Evolutionary conservation across 148 eudicot genomes (phyloP).

Genomic region (Linanthus parryae): DNA sequence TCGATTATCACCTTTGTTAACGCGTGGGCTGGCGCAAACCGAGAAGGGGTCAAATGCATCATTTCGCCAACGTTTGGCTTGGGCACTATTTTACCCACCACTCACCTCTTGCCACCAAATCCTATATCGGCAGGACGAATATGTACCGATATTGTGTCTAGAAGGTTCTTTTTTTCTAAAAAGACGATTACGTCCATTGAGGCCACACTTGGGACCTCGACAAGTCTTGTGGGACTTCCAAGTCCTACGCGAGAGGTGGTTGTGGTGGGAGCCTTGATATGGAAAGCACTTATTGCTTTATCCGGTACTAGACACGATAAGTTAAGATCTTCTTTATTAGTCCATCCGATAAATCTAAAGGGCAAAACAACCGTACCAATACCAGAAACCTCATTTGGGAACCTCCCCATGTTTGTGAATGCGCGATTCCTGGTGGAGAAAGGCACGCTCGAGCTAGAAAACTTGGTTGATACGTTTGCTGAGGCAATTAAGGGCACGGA

Average conservation of each 20-base stretch:
- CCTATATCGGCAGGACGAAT: not conserved
- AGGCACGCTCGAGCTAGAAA: not conserved
- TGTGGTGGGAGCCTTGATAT: conserved; percentile 14
- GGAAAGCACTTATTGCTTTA: conserved; percentile 17
- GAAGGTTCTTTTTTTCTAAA: conserved; percentile 14
- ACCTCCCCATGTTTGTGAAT: conserved; percentile 1
- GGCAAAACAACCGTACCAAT: conserved; percentile 1
- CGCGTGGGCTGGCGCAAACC: conserved; percentile 14
- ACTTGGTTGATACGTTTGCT: conserved; percentile 4
- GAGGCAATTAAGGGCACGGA: not conserved
- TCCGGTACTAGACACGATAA: conserved; percentile 7
- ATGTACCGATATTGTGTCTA: conserved; percentile 2
- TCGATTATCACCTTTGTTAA: conserved; percentile 10
- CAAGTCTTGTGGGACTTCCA: not conserved
- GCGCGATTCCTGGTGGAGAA: not conserved
- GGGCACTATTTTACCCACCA: conserved; percentile 17
- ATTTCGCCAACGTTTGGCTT: not conserved
- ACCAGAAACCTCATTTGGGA: conserved; percentile 15
- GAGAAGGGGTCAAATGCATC: not conserved
- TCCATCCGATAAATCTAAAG: conserved; percentile 13
- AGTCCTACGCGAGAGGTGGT: not conserved
- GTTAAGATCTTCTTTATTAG: conserved; percentile 2
- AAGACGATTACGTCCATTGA: conserved; percentile 3
- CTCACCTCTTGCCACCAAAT: not conserved
- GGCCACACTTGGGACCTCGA: not conserved